phyloP scores from a whole-genome alignment of 768 basidiomycete genomes.

The Crucibulum laeve region DNA sequence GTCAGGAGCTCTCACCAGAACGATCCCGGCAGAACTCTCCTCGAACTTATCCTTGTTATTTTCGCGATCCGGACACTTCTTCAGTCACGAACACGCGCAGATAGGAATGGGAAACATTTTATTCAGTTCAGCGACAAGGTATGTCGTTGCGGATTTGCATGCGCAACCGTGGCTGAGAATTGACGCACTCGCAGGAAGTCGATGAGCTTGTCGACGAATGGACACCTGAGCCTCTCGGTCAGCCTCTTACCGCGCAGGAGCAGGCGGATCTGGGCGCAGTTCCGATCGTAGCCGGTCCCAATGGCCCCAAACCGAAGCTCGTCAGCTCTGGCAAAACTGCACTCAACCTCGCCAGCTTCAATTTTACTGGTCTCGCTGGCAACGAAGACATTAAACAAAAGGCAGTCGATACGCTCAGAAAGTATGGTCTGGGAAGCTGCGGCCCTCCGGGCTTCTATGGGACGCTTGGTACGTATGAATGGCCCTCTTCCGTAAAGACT shows the following conservation, averaged over 20 bases:
- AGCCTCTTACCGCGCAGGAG: slow-evolving; percentile 55
- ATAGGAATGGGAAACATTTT: slow-evolving; percentile 81
- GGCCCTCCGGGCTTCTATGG: slow-evolving; percentile 98
- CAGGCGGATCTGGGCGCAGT: slow-evolving; percentile 66
- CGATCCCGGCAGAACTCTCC: slow-evolving; percentile 87
- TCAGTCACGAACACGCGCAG: slow-evolving; percentile 84
- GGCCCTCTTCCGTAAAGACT: neutral
- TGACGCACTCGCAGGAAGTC: slow-evolving; percentile 65
- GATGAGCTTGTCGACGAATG: slow-evolving; percentile 96
- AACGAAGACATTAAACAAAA: slow-evolving; percentile 85
- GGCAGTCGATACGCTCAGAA: slow-evolving; percentile 77
- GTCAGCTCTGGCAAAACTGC: slow-evolving; percentile 68
- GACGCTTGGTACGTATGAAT: slow-evolving; percentile 66
- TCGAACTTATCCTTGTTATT: slow-evolving; percentile 83
- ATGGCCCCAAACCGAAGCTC: slow-evolving; percentile 81
- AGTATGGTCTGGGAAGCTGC: slow-evolving; percentile 92
- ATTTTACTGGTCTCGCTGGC: slow-evolving; percentile 87
- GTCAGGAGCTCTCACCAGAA: slow-evolving; percentile 94
- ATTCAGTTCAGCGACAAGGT: slow-evolving; percentile 92
- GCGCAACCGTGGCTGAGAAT: neutral
- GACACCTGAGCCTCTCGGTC: slow-evolving; percentile 79
- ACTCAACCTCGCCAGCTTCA: slow-evolving; percentile 84
- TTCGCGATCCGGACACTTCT: slow-evolving; percentile 90
- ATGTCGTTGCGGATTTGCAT: slow-evolving; percentile 9
- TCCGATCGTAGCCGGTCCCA: slow-evolving; percentile 75